These are phyloP conservation scores for Begonia peltatifolia DNA, from an alignment of 306 rosid genomes.

Conservation along the genomic window DNA sequence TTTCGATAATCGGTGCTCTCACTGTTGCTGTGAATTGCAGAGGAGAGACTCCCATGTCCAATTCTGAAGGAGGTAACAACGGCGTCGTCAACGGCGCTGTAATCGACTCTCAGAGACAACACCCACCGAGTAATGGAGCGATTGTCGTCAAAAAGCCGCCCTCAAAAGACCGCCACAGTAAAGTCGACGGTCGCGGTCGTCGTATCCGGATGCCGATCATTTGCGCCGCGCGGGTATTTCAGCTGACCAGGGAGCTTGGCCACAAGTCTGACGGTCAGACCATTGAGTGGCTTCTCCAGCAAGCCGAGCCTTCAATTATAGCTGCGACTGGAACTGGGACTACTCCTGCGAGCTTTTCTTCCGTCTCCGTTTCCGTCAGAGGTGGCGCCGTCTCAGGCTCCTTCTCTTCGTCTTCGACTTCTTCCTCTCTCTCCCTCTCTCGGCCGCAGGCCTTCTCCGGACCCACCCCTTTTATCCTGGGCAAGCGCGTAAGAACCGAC, in stretches of 20 bases:
- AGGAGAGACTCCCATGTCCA: slow-evolving; percentile 33
- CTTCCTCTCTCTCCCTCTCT: slow-evolving; percentile 11
- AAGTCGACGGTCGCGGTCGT: slow-evolving; percentile 88
- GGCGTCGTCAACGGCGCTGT: slow-evolving; percentile 23
- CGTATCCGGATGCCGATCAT: slow-evolving; percentile 97
- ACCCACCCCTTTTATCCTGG: slow-evolving; percentile 79
- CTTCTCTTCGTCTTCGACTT: slow-evolving; percentile 14
- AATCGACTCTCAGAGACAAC: slow-evolving; percentile 21
- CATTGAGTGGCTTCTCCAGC: slow-evolving; percentile 98
- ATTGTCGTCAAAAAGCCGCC: slow-evolving; percentile 61
- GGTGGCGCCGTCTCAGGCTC: slow-evolving; percentile 10
- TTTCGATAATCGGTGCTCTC: no score
- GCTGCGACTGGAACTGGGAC: slow-evolving; percentile 97
- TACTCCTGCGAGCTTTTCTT: slow-evolving; percentile 80
- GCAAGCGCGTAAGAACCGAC: slow-evolving; percentile 71
- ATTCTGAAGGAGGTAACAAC: slow-evolving; percentile 47
- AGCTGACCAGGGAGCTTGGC: slow-evolving; percentile 91
- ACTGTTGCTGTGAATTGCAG: not conserved
- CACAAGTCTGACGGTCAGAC: slow-evolving; percentile 98
- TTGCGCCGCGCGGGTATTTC: slow-evolving; percentile 94
- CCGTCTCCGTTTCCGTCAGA: slow-evolving; percentile 53
- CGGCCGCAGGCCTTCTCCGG: slow-evolving; percentile 51
- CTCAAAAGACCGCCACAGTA: slow-evolving; percentile 87
- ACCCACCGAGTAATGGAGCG: slow-evolving; percentile 19
- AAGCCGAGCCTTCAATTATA: slow-evolving; percentile 91